Evolutionary conservation across 169 alveolate genomes (phyloP), one percentile per base, ranked within the genome.

Genomic region (Cyclospora cayetanensis): DNA sequence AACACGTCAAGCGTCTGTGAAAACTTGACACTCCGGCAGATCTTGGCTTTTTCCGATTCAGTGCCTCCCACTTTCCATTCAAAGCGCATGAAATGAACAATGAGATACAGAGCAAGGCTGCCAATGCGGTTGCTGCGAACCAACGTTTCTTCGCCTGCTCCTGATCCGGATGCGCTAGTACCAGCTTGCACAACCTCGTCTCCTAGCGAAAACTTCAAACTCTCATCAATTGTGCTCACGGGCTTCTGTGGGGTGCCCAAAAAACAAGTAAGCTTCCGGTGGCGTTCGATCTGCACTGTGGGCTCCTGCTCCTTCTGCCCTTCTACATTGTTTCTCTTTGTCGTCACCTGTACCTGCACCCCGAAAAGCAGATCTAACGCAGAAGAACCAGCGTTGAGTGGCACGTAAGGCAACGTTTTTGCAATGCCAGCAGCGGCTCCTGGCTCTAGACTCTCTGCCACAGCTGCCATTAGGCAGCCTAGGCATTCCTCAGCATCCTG

Each of bases 1-100:
- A 96, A 97, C 52, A 98, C 85, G 93, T 98, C 99, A 52, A 98
- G 94, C 39, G 94, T 96, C 92, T 96, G 97, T 0, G 99, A 98
- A 95, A 98, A 98, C 50, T 96, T 94, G 20, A 98, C 99, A 89
- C 97, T 97, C 89, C 99, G 94, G 92, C 99, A 96, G 43, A 98
- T 97, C 92, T 98, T 98, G 53, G 99, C 99, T 55, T 98, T 98
- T 27, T 97, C 98, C 1, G 99, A 99, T 55, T 97, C 97, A 0
- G 99, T 97, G 34, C 98, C 55, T 96, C 95, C 90, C 84, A 95
- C 95, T 94, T 98, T 98, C 98, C 99, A 98, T 95, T 96, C 99
- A 93, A 98, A 98, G 72, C 99, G 97, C 94, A 98, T 98, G 77
- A 98, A 96, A 90, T 98, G 99, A 15, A 97, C 98, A 22, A 95